Evolutionary conservation across 2,329 filamentous ascomycete genomes (phyloP), one percentile per base, ranked within the genome.

Genomic region (Microsporum audouinii): DNA sequence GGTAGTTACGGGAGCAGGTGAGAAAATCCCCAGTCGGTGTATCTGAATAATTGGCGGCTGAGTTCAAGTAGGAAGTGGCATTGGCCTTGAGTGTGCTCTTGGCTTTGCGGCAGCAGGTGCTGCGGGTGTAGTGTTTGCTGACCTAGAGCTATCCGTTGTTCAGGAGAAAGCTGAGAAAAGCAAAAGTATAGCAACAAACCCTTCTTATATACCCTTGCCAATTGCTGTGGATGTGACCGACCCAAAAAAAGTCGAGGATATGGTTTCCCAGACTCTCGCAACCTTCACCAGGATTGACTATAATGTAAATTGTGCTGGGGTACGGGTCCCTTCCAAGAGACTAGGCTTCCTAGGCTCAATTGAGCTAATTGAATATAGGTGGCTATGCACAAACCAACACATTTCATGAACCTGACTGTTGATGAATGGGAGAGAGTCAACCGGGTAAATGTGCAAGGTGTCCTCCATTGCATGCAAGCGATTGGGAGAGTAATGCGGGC

Each of bases 201-300:
- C 67, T 8, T 59, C 63, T 2, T 73, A 66, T 55, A 62, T 56
- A 2, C 57, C 66, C 6, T 14, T 71, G 1, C 65, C 64, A 4
- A 39, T 70, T 5, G 27, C 61, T n/a, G 67, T 72, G 6, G 68
- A 74, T 57, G 65, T 71, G 1, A 61, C 65, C 1, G 60, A 67
- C 39, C 57, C 58, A 23, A 38, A 34, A 0, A 65, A 61, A 33
- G 67, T 73, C 8, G 59, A 71, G 39, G 36, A 38, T 0, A 68
- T 73, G 65, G 63, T 73, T 12, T 58, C 65, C 12, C 5, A 57
- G 2, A 59, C 62, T 0, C 10, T 67, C 14, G 58, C 61, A 10
- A 57, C 62, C 29, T 69, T 70, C 58, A 67, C 68, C 3, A 60
- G 65, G 2, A 65, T 71, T 27, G 68, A 72, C 53, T 69, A 70